Evolutionary conservation across 768 basidiomycete genomes (phyloP).

Genomic region (Macrolepiota dolichaula): DNA sequence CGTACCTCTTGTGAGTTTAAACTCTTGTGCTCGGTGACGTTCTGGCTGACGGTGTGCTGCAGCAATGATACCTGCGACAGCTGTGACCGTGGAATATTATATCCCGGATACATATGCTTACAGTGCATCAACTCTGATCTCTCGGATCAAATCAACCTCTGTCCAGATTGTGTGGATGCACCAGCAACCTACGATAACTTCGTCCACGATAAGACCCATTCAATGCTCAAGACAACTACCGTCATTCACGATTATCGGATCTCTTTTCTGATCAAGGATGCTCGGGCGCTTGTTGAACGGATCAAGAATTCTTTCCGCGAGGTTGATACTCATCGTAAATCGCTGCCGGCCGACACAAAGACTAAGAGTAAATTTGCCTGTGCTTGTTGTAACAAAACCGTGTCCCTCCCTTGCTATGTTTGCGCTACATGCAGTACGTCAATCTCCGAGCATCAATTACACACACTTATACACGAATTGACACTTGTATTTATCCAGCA

Average conservation of each 20-base stretch:
- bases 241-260: slow-evolving; percentile 30
- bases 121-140: slow-evolving; percentile 31
- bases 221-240: slow-evolving; percentile 28
- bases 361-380: slow-evolving; percentile 13
- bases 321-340: slow-evolving; percentile 15
- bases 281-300: slow-evolving; percentile 20
- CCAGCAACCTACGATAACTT: slow-evolving; percentile 25
- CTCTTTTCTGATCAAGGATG: slow-evolving; percentile 23
- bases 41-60: background rate
- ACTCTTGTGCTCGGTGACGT: background rate
- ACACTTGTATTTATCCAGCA: slow-evolving; percentile 14
- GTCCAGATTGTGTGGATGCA: slow-evolving; percentile 27
- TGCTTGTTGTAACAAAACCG: slow-evolving; percentile 19
- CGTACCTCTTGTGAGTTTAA: slow-evolving; percentile 32
- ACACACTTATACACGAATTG: background rate
- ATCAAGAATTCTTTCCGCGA: slow-evolving; percentile 25
- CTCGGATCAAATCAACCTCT: slow-evolving; percentile 31
- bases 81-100: slow-evolving; percentile 29
- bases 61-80: slow-evolving; percentile 30
- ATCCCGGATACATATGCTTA: slow-evolving; percentile 27
- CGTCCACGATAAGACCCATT: slow-evolving; percentile 28
- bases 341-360: background rate
- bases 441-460: background rate
- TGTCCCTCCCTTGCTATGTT: slow-evolving; percentile 23
- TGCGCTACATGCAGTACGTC: slow-evolving; percentile 22